A percentile compares a stretch with the other conserved stretches of the same genome.
Conservation (phyloP, 352 stramenopile genomes). For the Thraustochytrium striatum region DNA sequence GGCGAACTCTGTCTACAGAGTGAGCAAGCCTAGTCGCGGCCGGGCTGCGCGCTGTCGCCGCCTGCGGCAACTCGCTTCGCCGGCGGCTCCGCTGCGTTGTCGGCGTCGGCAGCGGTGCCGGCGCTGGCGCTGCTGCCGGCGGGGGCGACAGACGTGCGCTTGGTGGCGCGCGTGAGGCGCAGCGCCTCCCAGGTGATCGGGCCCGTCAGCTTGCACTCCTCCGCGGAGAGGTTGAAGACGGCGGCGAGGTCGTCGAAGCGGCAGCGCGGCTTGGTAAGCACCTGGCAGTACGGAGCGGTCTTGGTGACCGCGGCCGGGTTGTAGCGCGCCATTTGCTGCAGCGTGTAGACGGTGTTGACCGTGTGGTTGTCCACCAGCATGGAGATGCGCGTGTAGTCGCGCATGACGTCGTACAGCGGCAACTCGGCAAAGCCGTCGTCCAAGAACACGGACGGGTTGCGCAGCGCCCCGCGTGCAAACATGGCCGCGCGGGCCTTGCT, state of each 20-base stretch:
- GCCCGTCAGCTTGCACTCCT: background rate
- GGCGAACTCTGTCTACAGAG: too few species aligned
- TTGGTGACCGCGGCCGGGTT: background rate
- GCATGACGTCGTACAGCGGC: constrained; percentile 49
- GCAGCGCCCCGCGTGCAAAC: constrained; percentile 70
- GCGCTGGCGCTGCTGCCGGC: too few species aligned
- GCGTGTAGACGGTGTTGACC: constrained; percentile 47
- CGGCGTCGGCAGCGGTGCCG: too few species aligned
- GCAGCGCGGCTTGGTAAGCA: background rate
- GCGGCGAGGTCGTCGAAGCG: background rate
- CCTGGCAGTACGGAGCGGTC: background rate
- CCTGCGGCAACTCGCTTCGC: too few species aligned
- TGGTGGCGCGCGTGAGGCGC: too few species aligned
- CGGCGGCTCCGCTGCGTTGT: too few species aligned
- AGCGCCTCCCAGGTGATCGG: background rate
- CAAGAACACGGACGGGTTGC: constrained; percentile 60
- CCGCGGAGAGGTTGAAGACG: background rate
- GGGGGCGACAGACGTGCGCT: too few species aligned
- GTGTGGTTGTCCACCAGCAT: constrained; percentile 40
- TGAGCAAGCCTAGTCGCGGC: too few species aligned
- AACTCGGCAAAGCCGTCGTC: background rate
- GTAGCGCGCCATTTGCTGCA: constrained; percentile 41
- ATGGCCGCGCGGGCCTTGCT: constrained; percentile 68
- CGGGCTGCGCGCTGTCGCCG: too few species aligned
- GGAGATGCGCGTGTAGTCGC: constrained; percentile 50